Conservation (phyloP, 1,139 yeast genomes). For the Sporopachydermia cereana region DNA sequence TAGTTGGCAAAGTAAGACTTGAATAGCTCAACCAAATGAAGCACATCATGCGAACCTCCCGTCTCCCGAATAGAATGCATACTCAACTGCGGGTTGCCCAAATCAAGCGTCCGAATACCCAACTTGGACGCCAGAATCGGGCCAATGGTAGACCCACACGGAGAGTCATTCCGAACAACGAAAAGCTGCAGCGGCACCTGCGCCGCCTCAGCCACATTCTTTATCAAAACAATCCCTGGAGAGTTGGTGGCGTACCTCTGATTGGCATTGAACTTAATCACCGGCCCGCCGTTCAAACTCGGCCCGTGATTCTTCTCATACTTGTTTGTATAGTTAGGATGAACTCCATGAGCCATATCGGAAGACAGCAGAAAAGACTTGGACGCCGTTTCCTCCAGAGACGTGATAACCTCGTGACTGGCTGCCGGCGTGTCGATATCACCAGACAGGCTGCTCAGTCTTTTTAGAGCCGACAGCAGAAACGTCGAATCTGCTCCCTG, state of each 20-base stretch:
- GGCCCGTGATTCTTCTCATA: constrained; percentile 79
- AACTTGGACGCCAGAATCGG: constrained; percentile 83
- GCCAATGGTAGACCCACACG: constrained; percentile 96
- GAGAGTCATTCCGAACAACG: constrained; percentile 83
- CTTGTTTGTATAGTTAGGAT: constrained; percentile 73
- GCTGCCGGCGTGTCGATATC: constrained; percentile 17
- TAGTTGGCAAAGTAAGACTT: constrained; percentile 46
- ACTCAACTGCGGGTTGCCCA: constrained; percentile 88
- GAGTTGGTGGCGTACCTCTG: constrained; percentile 93
- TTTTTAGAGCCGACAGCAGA: constrained; percentile 61
- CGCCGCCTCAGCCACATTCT: constrained; percentile 55
- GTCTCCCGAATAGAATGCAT: constrained; percentile 97
- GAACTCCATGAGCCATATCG: constrained; percentile 95
- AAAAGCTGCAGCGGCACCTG: constrained; percentile 68
- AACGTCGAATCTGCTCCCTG: constrained; percentile 96
- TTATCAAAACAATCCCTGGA: constrained; percentile 71
- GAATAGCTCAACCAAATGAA: constrained; percentile 48
- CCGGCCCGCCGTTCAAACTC: constrained; percentile 78
- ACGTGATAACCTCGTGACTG: constrained; percentile 17
- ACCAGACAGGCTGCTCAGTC: constrained; percentile 39
- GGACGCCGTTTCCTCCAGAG: constrained; percentile 53
- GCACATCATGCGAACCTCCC: constrained; percentile 72
- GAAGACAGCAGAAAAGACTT: constrained; percentile 85
- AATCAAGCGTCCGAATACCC: constrained; percentile 81
- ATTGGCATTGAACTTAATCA: constrained; percentile 85